Evolutionary conservation across 2,329 filamentous ascomycete species (phyloP).

Genomic region (Sordariomycetes sp.): DNA sequence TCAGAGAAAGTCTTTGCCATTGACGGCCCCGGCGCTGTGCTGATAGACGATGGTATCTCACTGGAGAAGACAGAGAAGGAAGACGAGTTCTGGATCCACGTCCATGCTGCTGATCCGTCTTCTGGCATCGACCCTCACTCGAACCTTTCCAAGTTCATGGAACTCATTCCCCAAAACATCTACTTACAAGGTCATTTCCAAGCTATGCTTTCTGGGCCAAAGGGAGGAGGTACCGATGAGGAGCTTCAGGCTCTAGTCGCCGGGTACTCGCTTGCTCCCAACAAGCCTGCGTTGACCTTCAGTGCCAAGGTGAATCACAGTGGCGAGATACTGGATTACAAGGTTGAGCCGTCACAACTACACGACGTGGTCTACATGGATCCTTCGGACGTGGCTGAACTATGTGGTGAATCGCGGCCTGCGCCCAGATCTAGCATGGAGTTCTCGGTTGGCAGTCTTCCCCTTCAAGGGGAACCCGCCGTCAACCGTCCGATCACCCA

Average conservation of each 20-base stretch:
- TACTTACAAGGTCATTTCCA: constrained; percentile 50
- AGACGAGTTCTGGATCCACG: constrained; percentile 62
- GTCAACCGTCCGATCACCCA: constrained; percentile 30
- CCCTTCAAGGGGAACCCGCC: background rate
- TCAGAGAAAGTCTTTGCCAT: constrained; percentile 62
- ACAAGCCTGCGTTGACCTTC: constrained; percentile 49
- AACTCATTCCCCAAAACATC: constrained; percentile 48
- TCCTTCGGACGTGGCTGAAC: constrained; percentile 35
- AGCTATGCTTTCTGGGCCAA: constrained; percentile 38
- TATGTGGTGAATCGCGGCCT: constrained; percentile 26
- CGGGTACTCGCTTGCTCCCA: constrained; percentile 43
- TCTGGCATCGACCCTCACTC: constrained; percentile 56
- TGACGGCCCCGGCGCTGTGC: constrained; percentile 53
- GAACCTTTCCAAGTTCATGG: constrained; percentile 49
- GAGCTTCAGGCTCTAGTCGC: constrained; percentile 31
- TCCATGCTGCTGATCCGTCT: constrained; percentile 72
- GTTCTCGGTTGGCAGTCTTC: no score
- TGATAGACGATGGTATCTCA: constrained; percentile 76
- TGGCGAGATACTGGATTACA: constrained; percentile 44
- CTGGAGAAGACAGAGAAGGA: constrained; percentile 47
- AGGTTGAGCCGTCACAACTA: constrained; percentile 44
- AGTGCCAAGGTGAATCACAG: constrained; percentile 45
- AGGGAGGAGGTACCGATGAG: constrained; percentile 14
- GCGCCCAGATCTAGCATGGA: constrained; percentile 9
- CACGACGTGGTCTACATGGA: constrained; percentile 48